A percentile compares a stretch with the other conserved stretches of the same genome.
Evolutionary conservation across 2,329 filamentous ascomycete species (phyloP).

Genomic region (Trichoderma simmonsii): DNA sequence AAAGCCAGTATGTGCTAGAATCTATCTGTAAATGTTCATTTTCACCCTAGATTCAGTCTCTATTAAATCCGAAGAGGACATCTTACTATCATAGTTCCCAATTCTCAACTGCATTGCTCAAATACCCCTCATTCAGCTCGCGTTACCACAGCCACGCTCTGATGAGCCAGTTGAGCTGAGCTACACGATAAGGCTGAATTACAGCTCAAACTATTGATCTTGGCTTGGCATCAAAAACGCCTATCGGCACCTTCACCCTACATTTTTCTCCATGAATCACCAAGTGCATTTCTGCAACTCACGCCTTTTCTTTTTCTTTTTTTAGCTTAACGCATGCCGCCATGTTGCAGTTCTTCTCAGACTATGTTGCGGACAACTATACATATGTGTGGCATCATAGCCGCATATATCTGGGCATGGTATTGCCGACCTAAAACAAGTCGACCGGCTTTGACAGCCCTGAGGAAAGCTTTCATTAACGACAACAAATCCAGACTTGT

Average conservation of each 20-base stretch:
- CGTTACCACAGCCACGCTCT: not conserved
- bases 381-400: not conserved
- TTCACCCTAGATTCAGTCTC: not conserved
- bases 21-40: not conserved
- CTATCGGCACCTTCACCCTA: not conserved
- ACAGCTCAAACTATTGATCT: not conserved
- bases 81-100: not conserved
- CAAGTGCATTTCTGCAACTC: not conserved
- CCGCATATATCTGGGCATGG: not conserved
- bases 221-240: not conserved
- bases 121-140: not conserved
- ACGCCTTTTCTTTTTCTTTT: not conserved
- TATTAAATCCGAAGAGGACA: not conserved
- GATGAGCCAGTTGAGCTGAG: not conserved
- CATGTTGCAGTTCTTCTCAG: not conserved
- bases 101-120: not conserved
- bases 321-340: not conserved
- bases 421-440: not conserved
- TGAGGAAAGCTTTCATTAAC: not conserved
- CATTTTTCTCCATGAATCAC: not conserved
- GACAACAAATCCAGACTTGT: not conserved
- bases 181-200: not conserved
- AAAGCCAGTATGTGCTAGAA: not conserved
- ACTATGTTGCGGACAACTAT: not conserved
- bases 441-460: not conserved